Evolutionary conservation across 148 eudicot species (phyloP).

Genomic region (Chenopodium suecicum): DNA sequence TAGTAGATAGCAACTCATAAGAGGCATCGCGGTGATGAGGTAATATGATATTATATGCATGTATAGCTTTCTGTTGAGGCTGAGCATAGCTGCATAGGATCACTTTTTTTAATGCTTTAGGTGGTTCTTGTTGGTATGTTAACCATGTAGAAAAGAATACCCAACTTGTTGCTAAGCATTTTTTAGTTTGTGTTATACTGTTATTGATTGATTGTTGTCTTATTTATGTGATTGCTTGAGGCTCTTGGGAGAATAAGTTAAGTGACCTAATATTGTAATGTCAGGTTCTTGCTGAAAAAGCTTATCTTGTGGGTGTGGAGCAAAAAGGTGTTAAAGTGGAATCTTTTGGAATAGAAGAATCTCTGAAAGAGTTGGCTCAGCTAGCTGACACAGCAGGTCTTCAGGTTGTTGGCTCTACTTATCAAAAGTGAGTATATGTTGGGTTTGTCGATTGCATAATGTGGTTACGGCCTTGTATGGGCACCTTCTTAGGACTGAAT

Average conservation of each 20-base stretch:
- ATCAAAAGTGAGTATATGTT: conserved; percentile 69
- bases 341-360: conserved; percentile 81
- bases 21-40: background rate
- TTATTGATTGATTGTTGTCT: background rate
- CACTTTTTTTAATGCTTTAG: background rate
- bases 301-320: conserved; percentile 86
- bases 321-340: conserved; percentile 59
- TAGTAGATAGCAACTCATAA: background rate
- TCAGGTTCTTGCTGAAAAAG: conserved; percentile 88
- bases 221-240: conserved; percentile 3
- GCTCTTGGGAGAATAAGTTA: background rate
- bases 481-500: background rate
- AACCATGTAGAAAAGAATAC: background rate
- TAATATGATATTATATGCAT: too few species aligned
- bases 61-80: background rate
- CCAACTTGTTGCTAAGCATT: background rate
- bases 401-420: conserved; percentile 75
- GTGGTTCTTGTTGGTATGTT: background rate
- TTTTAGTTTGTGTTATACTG: background rate
- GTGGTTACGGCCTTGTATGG: background rate
- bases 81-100: background rate
- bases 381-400: conserved; percentile 99
- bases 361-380: conserved; percentile 82
- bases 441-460: background rate
- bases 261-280: conserved; percentile 13